Evolutionary conservation across 441 rosid genomes (phyloP).

Genomic region (Euphorbia celastroides): DNA sequence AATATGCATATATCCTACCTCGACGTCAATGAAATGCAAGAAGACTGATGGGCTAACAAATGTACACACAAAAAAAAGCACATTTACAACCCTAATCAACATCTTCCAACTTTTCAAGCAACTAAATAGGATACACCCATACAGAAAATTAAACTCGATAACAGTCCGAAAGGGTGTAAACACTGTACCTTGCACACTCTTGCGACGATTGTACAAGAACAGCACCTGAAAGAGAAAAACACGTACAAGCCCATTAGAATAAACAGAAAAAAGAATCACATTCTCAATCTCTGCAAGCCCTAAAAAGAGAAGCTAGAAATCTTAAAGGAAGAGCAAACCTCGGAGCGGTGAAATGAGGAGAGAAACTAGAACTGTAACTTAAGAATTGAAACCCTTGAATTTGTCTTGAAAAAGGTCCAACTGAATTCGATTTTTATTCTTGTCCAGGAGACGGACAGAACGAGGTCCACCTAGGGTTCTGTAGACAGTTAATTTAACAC

Average conservation of each 20-base stretch:
- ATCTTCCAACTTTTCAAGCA: neutral
- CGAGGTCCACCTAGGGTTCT: no score
- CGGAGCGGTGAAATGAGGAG: neutral
- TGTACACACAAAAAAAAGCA: no score
- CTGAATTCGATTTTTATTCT: neutral
- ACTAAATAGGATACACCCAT: neutral
- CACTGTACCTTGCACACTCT: neutral
- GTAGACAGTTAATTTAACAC: neutral
- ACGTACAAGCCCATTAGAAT: neutral
- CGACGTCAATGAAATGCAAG: neutral
- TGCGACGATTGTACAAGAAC: neutral
- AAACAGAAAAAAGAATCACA: neutral
- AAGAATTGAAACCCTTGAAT: no score
- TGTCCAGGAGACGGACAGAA: no score
- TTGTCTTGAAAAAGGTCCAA: neutral
- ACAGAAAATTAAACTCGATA: neutral
- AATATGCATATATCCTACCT: no score
- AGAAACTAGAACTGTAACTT: no score
- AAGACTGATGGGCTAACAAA: neutral
- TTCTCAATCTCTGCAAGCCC: no score
- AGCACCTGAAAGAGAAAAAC: neutral
- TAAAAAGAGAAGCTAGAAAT: neutral
- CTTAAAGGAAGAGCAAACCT: neutral
- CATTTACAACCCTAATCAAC: neutral
- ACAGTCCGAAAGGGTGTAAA: neutral